phyloP scores from a whole-genome alignment of 2,329 filamentous ascomycete genomes.

The Eutypella sp. region DNA sequence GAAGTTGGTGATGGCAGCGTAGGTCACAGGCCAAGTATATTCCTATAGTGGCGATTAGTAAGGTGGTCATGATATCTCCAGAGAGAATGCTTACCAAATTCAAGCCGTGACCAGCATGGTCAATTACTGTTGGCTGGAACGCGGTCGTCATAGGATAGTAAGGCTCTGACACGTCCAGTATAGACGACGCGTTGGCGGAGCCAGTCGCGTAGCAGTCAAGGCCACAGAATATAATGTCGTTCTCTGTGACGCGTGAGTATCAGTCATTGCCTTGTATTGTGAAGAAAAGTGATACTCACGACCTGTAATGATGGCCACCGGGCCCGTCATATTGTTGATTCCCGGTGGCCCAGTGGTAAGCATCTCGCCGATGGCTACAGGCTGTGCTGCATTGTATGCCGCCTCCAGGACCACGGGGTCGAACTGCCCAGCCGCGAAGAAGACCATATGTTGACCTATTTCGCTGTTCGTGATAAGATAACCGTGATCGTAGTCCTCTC shows the following conservation, averaged over 20 bases:
- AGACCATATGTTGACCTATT: conserved; percentile 46
- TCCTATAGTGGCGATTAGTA: not conserved
- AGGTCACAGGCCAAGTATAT: too few relatives aligned
- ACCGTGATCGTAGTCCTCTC: conserved; percentile 38
- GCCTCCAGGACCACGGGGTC: conserved; percentile 46
- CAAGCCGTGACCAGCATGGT: conserved; percentile 45
- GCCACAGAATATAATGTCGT: conserved; percentile 55
- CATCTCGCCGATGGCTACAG: conserved; percentile 53
- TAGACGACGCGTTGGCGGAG: conserved; percentile 33
- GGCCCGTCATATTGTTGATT: conserved; percentile 38
- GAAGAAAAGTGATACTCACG: not conserved
- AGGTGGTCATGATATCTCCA: not conserved
- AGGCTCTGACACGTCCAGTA: conserved; percentile 23
- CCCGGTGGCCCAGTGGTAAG: conserved; percentile 42
- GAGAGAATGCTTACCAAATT: conserved; percentile 33
- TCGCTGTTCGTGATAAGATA: conserved; percentile 47
- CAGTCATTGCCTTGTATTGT: too few relatives aligned
- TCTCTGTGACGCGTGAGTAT: conserved; percentile 22
- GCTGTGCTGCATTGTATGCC: conserved; percentile 44
- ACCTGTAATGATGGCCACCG: conserved; percentile 56
- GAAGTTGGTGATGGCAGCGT: too few relatives aligned
- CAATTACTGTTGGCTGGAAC: conserved; percentile 53
- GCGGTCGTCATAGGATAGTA: conserved; percentile 39
- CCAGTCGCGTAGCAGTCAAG: conserved; percentile 49
- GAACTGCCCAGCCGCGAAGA: conserved; percentile 49